Evolutionary conservation across 148 eudicot genomes (phyloP).

Genomic region (Cornus florida): DNA sequence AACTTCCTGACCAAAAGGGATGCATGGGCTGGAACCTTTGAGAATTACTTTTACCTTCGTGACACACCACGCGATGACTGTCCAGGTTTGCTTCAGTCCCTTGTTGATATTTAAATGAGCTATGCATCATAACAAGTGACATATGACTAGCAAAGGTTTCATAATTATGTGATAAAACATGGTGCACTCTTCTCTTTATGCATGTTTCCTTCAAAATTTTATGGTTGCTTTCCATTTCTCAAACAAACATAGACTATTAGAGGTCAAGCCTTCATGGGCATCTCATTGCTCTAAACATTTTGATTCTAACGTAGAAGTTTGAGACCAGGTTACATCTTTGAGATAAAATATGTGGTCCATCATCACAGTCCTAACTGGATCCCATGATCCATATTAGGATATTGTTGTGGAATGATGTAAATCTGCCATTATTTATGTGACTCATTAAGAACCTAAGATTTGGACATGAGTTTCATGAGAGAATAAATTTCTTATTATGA

Average conservation of each 20-base stretch:
- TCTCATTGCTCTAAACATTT: background rate
- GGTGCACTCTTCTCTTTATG: background rate
- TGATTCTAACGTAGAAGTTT: background rate
- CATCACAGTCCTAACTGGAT: background rate
- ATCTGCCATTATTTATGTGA: background rate
- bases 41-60: constrained; percentile 68
- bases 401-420: background rate
- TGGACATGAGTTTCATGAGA: background rate
- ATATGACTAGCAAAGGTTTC: background rate
- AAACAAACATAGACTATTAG: background rate
- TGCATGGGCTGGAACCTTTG: constrained; percentile 97
- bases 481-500: background rate
- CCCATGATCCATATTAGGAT: background rate
- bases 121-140: background rate
- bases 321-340: background rate
- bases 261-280: background rate
- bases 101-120: background rate
- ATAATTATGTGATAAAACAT: background rate
- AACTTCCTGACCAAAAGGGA: constrained; percentile 85
- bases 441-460: background rate
- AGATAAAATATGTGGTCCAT: background rate
- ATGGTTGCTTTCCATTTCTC: background rate
- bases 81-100: constrained; percentile 55
- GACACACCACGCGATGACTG: constrained; percentile 86
- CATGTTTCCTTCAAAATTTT: background rate